These are phyloP conservation scores for Ogataea allantospora DNA, from an alignment of 805 yeast genomes.

Conservation along the genomic window DNA sequence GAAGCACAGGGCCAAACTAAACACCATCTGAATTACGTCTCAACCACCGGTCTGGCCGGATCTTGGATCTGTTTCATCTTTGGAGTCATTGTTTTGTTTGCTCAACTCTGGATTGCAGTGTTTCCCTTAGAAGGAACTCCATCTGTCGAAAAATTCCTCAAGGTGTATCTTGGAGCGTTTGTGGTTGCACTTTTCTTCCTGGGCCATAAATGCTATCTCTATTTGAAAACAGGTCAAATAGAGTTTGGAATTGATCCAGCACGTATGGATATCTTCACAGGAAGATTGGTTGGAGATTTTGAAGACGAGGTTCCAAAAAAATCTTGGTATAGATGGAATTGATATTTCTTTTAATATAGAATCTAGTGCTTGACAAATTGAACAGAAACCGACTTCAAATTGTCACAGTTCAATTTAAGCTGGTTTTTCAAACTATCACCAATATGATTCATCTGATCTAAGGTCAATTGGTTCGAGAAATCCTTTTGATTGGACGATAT, in stretches of 20 bases:
- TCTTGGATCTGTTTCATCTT: slow-evolving; percentile 39
- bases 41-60: slow-evolving; percentile 44
- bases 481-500: slow-evolving; percentile 32
- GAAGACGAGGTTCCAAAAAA: slow-evolving; percentile 40
- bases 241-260: slow-evolving; percentile 17
- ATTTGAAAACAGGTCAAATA: slow-evolving; percentile 9
- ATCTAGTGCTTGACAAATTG: slow-evolving; percentile 26
- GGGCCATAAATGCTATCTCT: slow-evolving; percentile 39
- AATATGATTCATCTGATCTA: slow-evolving; percentile 34
- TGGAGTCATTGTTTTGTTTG: slow-evolving; percentile 37
- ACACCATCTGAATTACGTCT: slow-evolving; percentile 40
- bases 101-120: slow-evolving; percentile 50
- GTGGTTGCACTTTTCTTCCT: slow-evolving; percentile 42
- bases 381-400: slow-evolving; percentile 34
- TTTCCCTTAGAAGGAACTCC: slow-evolving; percentile 38
- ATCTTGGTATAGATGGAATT: slow-evolving; percentile 19
- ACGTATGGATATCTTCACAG: slow-evolving; percentile 24
- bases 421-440: slow-evolving; percentile 27
- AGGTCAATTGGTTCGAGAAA: slow-evolving; percentile 31
- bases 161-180: slow-evolving; percentile 46
- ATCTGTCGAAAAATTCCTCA: slow-evolving; percentile 39
- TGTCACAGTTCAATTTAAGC: slow-evolving; percentile 34
- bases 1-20: slow-evolving; percentile 39
- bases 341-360: slow-evolving; percentile 5
- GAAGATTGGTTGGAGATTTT: slow-evolving; percentile 33